A percentile compares a stretch with the other conserved stretches of the same genome.
These are phyloP conservation scores for Arachnopeziza araneosa DNA, from an alignment of 2,329 filamentous ascomycete species.

Conservation along the genomic window DNA sequence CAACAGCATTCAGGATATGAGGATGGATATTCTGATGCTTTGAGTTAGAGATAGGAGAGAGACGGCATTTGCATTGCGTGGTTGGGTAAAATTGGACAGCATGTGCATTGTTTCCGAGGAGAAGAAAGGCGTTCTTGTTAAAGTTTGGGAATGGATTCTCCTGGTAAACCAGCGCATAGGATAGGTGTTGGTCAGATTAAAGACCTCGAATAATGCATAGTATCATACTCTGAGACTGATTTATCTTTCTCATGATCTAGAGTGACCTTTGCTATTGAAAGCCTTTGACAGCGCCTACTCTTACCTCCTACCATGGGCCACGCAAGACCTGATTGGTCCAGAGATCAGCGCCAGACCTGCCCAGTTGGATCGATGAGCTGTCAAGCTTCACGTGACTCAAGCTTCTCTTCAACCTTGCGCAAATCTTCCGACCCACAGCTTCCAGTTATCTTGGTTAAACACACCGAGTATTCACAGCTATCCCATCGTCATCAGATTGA, in stretches of 20 bases:
- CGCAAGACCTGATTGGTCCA: neutral
- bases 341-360: neutral
- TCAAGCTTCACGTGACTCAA: neutral
- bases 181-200: neutral
- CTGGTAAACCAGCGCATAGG: neutral
- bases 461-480: neutral
- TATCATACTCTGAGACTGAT: neutral
- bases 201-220: neutral
- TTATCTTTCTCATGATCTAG: too few relatives aligned
- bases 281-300: neutral
- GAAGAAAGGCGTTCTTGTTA: neutral
- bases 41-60: neutral
- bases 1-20: neutral
- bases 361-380: too few relatives aligned
- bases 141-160: neutral
- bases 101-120: neutral
- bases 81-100: neutral
- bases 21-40: neutral
- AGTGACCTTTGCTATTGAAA: neutral
- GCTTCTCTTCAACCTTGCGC: neutral
- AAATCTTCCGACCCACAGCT: neutral
- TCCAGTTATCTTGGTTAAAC: neutral
- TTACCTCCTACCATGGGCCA: neutral
- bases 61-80: neutral
- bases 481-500: neutral